Base-by-base conservation (phyloP, 1,139 yeast species). In the Candida anutae region DNA sequence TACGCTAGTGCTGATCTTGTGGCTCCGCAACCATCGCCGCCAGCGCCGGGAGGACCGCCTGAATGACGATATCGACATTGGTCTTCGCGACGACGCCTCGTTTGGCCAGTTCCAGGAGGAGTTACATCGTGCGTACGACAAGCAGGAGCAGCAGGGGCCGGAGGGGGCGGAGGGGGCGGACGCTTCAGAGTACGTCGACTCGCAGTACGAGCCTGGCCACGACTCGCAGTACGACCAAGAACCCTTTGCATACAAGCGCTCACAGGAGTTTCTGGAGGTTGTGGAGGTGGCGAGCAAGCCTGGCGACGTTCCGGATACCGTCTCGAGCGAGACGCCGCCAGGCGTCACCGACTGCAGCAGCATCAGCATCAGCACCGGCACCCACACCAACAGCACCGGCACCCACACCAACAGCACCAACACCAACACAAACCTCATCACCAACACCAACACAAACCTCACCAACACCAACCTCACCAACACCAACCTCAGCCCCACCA, bases 71-170 rank as follows among this genome's bases (percentile, higher is more conserved):
- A 43, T 62, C 26, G 70, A 64, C 35, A 41, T 61, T 26, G 69
- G 57, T 16, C 37, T 61, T 30, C 45, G 53, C 19, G 70, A 62
- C 34, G 57, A 61, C 34, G 58, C 51, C 25, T 56, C 58, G 46
- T 65, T 53, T 38, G 48, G 40, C 25, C 53, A 52, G 36, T 63
- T 64, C 39, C 58, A 58, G 27, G 61, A 63, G 24, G 63, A 57
- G 34, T 48, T 64, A 26, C 63, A 58, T 36, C 39, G 38, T 33
- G 50, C 54, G 3, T 42, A 34, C 29, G 32, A 31, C 19, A 24
- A 28, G 19, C n/a, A n/a, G n/a, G n/a, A n/a, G n/a, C n/a, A n/a
- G n/a, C n/a, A n/a, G n/a, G n/a, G n/a, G n/a, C n/a, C n/a, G n/a
- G n/a, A n/a, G n/a, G n/a, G n/a, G n/a, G n/a, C n/a, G n/a, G n/a